phyloP scores from a whole-genome alignment of 805 yeast species.

The Cyberlindnera japonica region DNA sequence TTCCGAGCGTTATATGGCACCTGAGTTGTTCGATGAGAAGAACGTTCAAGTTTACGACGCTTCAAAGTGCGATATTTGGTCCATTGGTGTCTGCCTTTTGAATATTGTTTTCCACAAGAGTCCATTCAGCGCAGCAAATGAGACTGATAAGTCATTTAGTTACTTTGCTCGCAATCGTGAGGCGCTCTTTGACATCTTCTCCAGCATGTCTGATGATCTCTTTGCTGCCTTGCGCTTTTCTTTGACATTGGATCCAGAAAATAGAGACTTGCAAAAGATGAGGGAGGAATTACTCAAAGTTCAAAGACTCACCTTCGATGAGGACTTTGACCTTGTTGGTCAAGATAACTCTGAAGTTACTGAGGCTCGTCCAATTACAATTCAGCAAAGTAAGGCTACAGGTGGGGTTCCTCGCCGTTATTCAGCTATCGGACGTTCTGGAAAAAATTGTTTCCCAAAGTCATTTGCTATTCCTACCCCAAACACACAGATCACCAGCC shows the following conservation, averaged over 20 bases:
- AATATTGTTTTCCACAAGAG: conserved; percentile 85
- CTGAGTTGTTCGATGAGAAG: conserved; percentile 71
- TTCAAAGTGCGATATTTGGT: conserved; percentile 83
- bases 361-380: conserved; percentile 23
- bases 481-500: conserved; percentile 39
- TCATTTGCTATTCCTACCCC: conserved; percentile 67
- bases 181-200: conserved; percentile 86
- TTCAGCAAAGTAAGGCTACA: conserved; percentile 9
- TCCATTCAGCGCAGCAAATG: conserved; percentile 80
- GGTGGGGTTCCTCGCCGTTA: conserved; percentile 15
- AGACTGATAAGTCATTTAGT: conserved; percentile 74
- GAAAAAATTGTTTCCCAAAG: conserved; percentile 34
- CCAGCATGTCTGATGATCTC: conserved; percentile 81
- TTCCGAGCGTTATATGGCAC: conserved; percentile 91
- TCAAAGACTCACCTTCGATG: conserved; percentile 78
- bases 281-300: conserved; percentile 56
- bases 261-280: conserved; percentile 65
- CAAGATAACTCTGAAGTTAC: conserved; percentile 30
- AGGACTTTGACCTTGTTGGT: conserved; percentile 50
- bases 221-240: conserved; percentile 78
- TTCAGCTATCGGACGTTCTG: conserved; percentile 22
- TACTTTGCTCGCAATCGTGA: conserved; percentile 87
- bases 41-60: conserved; percentile 64
- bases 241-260: conserved; percentile 81
- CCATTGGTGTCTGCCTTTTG: conserved; percentile 77